phyloP scores from a whole-genome alignment of 1,284 basidiomycete species.

The Leucoagaricus sp. region DNA sequence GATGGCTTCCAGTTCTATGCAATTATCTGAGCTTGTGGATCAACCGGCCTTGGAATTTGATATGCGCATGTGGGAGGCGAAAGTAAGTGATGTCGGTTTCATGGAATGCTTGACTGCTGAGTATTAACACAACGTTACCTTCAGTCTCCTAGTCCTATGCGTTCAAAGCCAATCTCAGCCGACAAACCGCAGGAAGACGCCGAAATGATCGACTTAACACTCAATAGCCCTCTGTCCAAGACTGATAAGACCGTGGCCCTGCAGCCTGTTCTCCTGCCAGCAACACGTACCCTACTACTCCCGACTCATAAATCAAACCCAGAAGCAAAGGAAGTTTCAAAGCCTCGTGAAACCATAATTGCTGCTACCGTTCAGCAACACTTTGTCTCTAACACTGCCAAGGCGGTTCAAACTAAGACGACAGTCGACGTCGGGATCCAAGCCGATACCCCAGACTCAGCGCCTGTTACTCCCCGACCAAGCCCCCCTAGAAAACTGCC shows the following conservation, averaged over 20 bases:
- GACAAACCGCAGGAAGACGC: conserved; percentile 12
- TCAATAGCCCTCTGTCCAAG: conserved; percentile 10
- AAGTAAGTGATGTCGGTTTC: conserved; percentile 6
- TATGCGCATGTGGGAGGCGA: conserved; percentile 3
- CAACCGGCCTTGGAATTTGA: background rate
- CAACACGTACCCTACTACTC: background rate
- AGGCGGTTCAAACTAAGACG: background rate
- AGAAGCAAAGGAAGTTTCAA: background rate
- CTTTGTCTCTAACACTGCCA: background rate
- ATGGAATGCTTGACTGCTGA: background rate
- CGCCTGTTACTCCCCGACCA: background rate
- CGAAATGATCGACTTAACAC: conserved; percentile 28
- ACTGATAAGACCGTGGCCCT: background rate
- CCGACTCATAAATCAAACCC: background rate
- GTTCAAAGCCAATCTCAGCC: background rate
- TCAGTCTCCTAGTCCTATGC: background rate
- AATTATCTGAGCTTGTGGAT: conserved; percentile 1
- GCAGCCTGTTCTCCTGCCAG: background rate
- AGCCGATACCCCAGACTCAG: background rate
- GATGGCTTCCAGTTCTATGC: conserved; percentile 13
- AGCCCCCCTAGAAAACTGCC: background rate
- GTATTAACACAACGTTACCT: background rate
- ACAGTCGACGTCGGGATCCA: conserved; percentile 7
- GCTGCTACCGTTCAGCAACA: background rate
- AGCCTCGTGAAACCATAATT: no score